Evolutionary conservation across 2,329 filamentous ascomycete species (phyloP), one percentile per base, ranked within the genome.

Genomic region (Cucurbitaria berberidis): DNA sequence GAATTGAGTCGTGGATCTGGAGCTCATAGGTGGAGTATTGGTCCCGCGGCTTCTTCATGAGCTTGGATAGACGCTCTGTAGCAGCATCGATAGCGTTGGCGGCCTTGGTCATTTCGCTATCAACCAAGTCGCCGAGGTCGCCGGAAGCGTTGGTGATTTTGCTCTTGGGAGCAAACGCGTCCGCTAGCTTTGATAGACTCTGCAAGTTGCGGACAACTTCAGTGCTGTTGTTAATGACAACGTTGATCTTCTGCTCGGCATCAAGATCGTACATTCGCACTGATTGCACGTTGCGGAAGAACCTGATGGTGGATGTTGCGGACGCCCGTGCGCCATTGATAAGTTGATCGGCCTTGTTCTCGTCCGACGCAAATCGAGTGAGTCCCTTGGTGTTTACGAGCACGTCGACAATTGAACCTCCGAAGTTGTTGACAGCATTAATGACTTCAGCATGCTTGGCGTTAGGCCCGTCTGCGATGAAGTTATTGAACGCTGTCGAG

Each of bases 401-500:
- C 3, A 98, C 93, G 76, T 99, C 95, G 1, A 93, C 90, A 59
- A 97, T 87, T 3, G 95, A 90, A 18, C 93, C 91, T 1, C 95
- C 84, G 76, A 98, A 97, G 46, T 92, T 85, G 69, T 91, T 95
- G 66, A 96, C 90, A 0, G 91, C 91, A 72, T 92, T 92, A 76
- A 98, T 98, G 56, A 99, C 89, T 54, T 96, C 93, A 1, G 89
- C 86, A 69, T 97, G 91, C 9, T 87, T 88, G 72, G 90, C 91
- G 74, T 93, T 96, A 5, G 93, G 93, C 0, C 95, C 95, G 71
- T 99, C 95, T 7, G 93, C 95, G 67, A 99, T 96, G 75, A 96
- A 98, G 77, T 96, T 96, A 80, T 97, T 99, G 82, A 98, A 99
- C 0, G 95, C 89, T 0, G 93, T 98, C 1, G 93, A 95, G 76